A percentile compares a stretch with the other conserved stretches of the same genome.
phyloP scores from a whole-genome alignment of 768 basidiomycete genomes.

The Russula emetica region DNA sequence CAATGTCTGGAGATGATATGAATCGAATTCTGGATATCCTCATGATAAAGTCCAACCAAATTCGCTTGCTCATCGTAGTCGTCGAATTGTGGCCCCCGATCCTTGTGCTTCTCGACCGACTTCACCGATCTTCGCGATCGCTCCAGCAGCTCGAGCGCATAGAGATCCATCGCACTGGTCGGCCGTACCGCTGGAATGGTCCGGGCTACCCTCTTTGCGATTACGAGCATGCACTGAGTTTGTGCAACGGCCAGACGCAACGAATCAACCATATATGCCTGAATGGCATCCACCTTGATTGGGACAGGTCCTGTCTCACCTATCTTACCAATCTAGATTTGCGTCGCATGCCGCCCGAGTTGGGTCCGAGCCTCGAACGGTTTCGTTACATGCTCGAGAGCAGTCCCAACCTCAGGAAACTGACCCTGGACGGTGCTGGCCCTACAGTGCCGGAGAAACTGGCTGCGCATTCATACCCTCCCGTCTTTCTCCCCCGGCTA shows the following conservation, averaged over 20 bases:
- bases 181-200: conserved; percentile 45
- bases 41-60: conserved; percentile 49
- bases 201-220: conserved; percentile 38
- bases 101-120: conserved; percentile 47
- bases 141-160: conserved; percentile 47
- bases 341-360: conserved; percentile 52
- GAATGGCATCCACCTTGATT: conserved; percentile 60
- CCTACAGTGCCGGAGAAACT: conserved; percentile 38
- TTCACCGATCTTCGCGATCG: conserved; percentile 32
- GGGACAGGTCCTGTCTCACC: conserved; percentile 43
- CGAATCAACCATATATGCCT: conserved; percentile 49
- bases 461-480: conserved; percentile 30
- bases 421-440: conserved; percentile 61
- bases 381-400: conserved; percentile 51
- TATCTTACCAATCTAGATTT: conserved; percentile 65
- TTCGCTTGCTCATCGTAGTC: conserved; percentile 57
- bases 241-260: conserved; percentile 48
- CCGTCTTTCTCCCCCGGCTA: conserved; percentile 48
- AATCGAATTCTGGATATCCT: conserved; percentile 46
- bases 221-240: conserved; percentile 39
- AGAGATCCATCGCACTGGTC: conserved; percentile 58
- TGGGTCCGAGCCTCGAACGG: conserved; percentile 45
- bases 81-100: conserved; percentile 54
- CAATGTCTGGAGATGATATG: conserved; percentile 44
- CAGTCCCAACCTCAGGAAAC: conserved; percentile 43